Conservation (phyloP, 805 yeast species). For the Candida qinlingensis region DNA sequence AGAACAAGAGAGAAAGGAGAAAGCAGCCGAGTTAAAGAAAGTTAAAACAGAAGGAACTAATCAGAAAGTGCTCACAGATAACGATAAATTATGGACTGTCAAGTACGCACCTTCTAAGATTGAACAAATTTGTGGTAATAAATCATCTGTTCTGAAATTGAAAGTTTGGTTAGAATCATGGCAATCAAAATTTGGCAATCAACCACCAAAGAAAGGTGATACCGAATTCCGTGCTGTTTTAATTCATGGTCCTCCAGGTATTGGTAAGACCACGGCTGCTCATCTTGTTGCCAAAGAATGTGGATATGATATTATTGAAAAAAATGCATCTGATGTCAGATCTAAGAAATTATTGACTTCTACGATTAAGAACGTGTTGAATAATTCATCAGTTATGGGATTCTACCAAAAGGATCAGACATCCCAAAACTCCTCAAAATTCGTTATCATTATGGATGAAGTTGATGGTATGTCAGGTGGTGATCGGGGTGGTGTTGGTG, state of each 20-base stretch:
- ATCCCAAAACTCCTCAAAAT: slow-evolving; percentile 42
- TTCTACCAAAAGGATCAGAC: slow-evolving; percentile 35
- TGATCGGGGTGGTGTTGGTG: slow-evolving; percentile 98
- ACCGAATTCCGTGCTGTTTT: slow-evolving; percentile 75
- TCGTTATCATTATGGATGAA: slow-evolving; percentile 94
- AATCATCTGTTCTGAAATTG: slow-evolving; percentile 62
- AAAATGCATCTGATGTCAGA: slow-evolving; percentile 86
- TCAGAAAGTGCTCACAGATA: slow-evolving; percentile 32
- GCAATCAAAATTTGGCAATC: slow-evolving; percentile 56
- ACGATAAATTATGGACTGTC: slow-evolving; percentile 83
- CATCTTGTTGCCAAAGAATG: slow-evolving; percentile 63
- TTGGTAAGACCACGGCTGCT: slow-evolving; percentile 26
- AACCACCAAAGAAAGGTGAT: slow-evolving; percentile 55
- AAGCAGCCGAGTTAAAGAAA: slow-evolving; percentile 21
- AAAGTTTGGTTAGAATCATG: slow-evolving; percentile 74
- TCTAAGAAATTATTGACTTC: slow-evolving; percentile 71
- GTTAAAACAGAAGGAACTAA: slow-evolving; percentile 12
- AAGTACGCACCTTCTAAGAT: slow-evolving; percentile 81
- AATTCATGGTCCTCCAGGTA: slow-evolving; percentile 55
- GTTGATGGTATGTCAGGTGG: slow-evolving; percentile 99
- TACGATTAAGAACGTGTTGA: slow-evolving; percentile 63
- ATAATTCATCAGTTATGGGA: slow-evolving; percentile 81
- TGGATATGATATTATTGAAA: slow-evolving; percentile 72
- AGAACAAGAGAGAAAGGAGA: slow-evolving; percentile 37
- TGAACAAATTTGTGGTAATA: slow-evolving; percentile 87